Evolutionary conservation across 441 rosid species (phyloP).

Genomic region (Raphanus hybrid): DNA sequence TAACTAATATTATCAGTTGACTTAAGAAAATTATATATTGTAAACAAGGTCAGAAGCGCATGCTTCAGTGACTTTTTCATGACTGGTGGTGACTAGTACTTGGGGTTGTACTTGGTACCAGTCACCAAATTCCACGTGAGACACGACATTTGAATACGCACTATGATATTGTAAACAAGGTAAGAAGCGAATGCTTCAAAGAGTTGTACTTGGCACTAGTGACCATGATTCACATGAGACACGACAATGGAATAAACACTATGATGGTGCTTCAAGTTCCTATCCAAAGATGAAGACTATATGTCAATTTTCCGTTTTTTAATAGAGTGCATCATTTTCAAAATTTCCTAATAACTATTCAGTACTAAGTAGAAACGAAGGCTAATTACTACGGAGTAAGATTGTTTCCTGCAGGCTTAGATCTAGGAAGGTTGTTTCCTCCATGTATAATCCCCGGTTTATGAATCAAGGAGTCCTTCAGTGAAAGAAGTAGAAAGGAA

Average conservation of each 20-base stretch:
- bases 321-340: too few species aligned
- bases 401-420: too few species aligned
- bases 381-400: too few species aligned
- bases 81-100: neutral
- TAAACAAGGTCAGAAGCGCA: neutral
- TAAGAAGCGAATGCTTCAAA: too few species aligned
- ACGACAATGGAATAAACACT: neutral
- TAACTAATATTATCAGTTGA: neutral
- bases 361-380: neutral
- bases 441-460: too few species aligned
- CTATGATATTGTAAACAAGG: too few species aligned
- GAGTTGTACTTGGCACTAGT: neutral
- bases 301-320: neutral
- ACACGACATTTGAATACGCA: neutral
- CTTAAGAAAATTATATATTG: neutral
- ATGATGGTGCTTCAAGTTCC: neutral
- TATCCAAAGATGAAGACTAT: neutral
- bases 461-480: too few species aligned
- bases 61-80: neutral
- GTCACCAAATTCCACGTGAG: slow-evolving; percentile 1
- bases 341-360: neutral
- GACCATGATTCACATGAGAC: too few species aligned
- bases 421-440: too few species aligned
- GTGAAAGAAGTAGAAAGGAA: neutral
- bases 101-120: neutral